Conservation (phyloP, 495 filamentous ascomycete genomes). For the Ascobolus immersus region DNA sequence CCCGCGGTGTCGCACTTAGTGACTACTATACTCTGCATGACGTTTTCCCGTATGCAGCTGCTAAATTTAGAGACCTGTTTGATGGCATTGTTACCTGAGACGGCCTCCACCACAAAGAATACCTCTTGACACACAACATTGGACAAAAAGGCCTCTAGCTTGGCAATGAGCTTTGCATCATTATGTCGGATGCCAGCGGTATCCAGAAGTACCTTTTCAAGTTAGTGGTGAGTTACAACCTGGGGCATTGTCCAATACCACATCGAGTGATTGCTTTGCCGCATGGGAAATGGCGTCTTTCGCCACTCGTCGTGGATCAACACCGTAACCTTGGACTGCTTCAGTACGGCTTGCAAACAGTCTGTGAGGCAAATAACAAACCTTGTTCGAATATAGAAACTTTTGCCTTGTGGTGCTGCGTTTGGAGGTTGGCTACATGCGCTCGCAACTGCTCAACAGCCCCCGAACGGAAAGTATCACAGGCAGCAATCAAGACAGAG, state of each 20-base stretch:
- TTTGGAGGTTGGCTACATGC: constrained; percentile 70
- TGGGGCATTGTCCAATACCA: too few relatives aligned
- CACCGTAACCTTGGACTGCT: constrained; percentile 96
- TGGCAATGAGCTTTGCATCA: constrained; percentile 80
- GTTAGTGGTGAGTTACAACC: too few relatives aligned
- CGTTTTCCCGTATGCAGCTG: constrained; percentile 57
- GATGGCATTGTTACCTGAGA: constrained; percentile 84
- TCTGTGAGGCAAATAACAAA: constrained; percentile 77
- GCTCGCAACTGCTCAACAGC: constrained; percentile 92
- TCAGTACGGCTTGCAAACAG: too few relatives aligned
- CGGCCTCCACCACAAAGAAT: constrained; percentile 92
- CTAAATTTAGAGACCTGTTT: constrained; percentile 93
- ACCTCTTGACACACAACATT: constrained; percentile 93
- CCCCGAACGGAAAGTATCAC: constrained; percentile 90
- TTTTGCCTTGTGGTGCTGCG: too few relatives aligned
- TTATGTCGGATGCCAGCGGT: constrained; percentile 90
- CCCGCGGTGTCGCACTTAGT: constrained; percentile 96
- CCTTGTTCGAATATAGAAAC: constrained; percentile 53
- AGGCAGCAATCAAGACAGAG: constrained; percentile 81
- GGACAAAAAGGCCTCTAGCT: constrained; percentile 86
- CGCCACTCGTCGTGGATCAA: constrained; percentile 84
- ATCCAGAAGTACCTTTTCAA: too few relatives aligned
- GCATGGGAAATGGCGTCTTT: constrained; percentile 73
- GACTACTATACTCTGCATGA: too few relatives aligned
- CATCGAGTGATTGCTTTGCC: constrained; percentile 50